phyloP scores from a whole-genome alignment of 768 basidiomycete species.

The Dacryopinax spathularia region DNA sequence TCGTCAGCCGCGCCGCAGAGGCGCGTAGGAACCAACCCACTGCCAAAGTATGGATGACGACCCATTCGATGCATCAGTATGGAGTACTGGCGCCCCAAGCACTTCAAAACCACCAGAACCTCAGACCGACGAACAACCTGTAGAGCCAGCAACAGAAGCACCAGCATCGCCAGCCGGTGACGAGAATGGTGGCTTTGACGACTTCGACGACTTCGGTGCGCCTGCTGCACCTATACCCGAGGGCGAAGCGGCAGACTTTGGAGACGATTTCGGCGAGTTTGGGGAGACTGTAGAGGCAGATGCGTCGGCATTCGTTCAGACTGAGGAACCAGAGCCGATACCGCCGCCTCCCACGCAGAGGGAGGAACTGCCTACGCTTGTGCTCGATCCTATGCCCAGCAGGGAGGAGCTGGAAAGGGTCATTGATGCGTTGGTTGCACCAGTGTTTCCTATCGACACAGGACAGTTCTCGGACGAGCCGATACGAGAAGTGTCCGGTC shows the following conservation, averaged over 20 bases:
- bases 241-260: conserved; percentile 61
- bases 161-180: conserved; percentile 6
- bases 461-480: conserved; percentile 51
- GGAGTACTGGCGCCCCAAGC: conserved; percentile 34
- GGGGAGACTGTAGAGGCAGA: conserved; percentile 50
- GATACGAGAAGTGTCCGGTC: conserved; percentile 66
- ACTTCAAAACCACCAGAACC: conserved; percentile 4
- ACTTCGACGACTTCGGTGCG: conserved; percentile 39
- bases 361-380: conserved; percentile 45
- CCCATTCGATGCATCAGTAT: conserved; percentile 54
- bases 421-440: conserved; percentile 49
- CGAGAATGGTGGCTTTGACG: conserved; percentile 31
- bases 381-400: conserved; percentile 50
- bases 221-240: conserved; percentile 29
- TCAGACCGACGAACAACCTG: conserved; percentile 3
- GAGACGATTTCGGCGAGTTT: conserved; percentile 61
- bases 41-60: conserved; percentile 48
- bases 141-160: conserved; percentile 6
- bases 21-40: background rate
- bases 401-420: conserved; percentile 42
- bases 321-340: conserved; percentile 4
- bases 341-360: conserved; percentile 5
- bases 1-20: too few relatives aligned
- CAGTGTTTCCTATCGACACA: conserved; percentile 46
- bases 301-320: conserved; percentile 18